Evolutionary conservation across 768 basidiomycete genomes (phyloP), one percentile per base, ranked within the genome.

Genomic region (Mycena galopus): DNA sequence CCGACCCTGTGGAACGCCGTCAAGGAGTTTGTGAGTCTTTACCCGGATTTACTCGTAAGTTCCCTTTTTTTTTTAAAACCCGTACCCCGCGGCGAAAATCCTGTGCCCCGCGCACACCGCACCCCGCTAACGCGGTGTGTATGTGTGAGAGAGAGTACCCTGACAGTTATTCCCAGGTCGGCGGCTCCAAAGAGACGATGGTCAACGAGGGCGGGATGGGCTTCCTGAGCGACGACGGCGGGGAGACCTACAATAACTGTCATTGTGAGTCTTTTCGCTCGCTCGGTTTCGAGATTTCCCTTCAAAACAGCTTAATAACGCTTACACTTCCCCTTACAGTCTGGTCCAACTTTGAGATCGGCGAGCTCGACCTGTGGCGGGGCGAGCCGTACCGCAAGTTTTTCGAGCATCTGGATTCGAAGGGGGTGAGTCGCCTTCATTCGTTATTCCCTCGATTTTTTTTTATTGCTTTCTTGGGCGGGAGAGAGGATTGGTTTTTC

Each of bases 181-280:
- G n/a, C n/a, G n/a, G n/a, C n/a, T n/a, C n/a, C n/a, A n/a, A n/a
- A n/a, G n/a, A n/a, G n/a, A n/a, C n/a, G n/a, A n/a, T n/a, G n/a
- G n/a, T n/a, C 44, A 21, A 19, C 44, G 19, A 21, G 44, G 83
- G 65, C 83, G 83, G 85, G 4, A 81, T 88, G 82, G 73, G 78
- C 19, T 90, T 88, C 81, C 67, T 90, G 47, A 69, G 70, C 42
- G 69, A 72, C 53, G 65, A 71, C 47, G 47, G 17, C 5, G 91
- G 91, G n/a, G 83, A 88, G 50, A 84, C 83, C 0, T 91, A 91
- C 73, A 91, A 90, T 77, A 82, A 82, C 42, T 91, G 89, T 77
- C 88, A 89, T 67, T 89, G 87, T 88, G 73, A 77, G 87, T 79
- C 32, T 1, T 21, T 5, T 21, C 44, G n/a, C n/a, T n/a, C n/a